Conservation (phyloP, 192 early-diverging fungal genomes). For the Geosiphon pyriformis region DNA sequence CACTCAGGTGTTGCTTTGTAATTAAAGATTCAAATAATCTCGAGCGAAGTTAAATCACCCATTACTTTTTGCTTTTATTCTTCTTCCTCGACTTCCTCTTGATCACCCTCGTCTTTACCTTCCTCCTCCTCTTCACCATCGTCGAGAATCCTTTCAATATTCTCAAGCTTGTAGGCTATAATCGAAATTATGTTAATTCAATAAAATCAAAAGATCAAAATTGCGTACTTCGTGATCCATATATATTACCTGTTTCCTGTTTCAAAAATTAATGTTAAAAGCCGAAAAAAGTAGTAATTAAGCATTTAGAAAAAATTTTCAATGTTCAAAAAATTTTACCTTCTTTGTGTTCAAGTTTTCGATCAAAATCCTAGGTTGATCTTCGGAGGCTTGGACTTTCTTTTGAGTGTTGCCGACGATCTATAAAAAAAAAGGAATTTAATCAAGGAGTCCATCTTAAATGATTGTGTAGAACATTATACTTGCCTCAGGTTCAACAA, state of each 20-base stretch:
- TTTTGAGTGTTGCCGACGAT: conserved; percentile 2
- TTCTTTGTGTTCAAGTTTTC: conserved; percentile 13
- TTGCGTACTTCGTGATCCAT: too few species aligned
- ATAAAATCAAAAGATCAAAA: too few species aligned
- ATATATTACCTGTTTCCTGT: conserved; percentile 9
- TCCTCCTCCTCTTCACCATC: too few species aligned
- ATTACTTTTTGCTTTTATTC: too few species aligned
- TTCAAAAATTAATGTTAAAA: too few species aligned
- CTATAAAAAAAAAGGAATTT: conserved; percentile 7
- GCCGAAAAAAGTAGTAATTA: too few species aligned
- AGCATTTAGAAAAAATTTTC: too few species aligned
- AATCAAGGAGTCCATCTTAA: neutral
- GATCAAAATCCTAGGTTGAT: conserved; percentile 10
- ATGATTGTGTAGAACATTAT: neutral
- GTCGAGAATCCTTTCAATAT: conserved; percentile 16
- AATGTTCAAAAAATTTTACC: neutral
- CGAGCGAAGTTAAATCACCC: too few species aligned
- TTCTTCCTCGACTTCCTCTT: too few species aligned
- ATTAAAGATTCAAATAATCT: too few species aligned
- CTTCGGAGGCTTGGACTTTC: conserved; percentile 1
- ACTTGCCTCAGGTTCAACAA: conserved; percentile 14
- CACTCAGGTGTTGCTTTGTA: too few species aligned
- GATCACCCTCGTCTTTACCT: too few species aligned
- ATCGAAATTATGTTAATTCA: neutral
- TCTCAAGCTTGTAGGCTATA: conserved; percentile 10